Base-by-base conservation (phyloP, 1,284 basidiomycete species). In the Ustilago sp. region DNA sequence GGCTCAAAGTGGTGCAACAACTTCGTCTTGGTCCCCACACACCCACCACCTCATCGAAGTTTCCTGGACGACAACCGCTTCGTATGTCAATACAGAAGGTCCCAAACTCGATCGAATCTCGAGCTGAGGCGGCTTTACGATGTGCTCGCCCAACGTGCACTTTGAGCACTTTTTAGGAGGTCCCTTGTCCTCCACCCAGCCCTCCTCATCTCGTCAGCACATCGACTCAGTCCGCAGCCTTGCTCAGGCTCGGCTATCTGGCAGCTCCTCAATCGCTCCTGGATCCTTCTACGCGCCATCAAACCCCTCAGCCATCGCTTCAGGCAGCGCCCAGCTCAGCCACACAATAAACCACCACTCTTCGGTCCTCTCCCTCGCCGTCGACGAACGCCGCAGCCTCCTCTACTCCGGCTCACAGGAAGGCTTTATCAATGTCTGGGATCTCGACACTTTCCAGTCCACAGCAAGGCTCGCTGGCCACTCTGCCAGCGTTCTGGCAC, bases 401-500 rank as follows among this genome's bases (percentile, higher is more conserved):
- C 65, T 80, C 47, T 83, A 81, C 57, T 76, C 68, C 39, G 81
- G 80, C 56, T 75, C 78, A 0, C 80, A 83, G 56, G 64, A 62
- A 12, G 79, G 79, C 12, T 54, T 41, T 51, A 83, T 84, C 65
- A 63, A 67, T 35, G 83, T 83, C 5, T 83, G 80, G 80, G 68
- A 81, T 57, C 67, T 84, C 11, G 32, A 43, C 34, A 79, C 77
- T 6, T 80, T 78, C 31, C 76, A 80, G 31, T 58, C 61, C 4
- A 60, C 41, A 2, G 71, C 83, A 1, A 68, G 60, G 4, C 53
- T 83, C 0, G 15, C 68, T 1, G 95, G 95, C 0, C 95, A 98
- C 81, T 91, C 91, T 0, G 93, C 92, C 9, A 93, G 92, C 65
- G 92, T 98, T 0, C 89, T 98, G 15, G 92, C 92, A 3, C 88